These are phyloP conservation scores for Amanita rubescens DNA, from an alignment of 768 basidiomycete species.

Conservation along the genomic window DNA sequence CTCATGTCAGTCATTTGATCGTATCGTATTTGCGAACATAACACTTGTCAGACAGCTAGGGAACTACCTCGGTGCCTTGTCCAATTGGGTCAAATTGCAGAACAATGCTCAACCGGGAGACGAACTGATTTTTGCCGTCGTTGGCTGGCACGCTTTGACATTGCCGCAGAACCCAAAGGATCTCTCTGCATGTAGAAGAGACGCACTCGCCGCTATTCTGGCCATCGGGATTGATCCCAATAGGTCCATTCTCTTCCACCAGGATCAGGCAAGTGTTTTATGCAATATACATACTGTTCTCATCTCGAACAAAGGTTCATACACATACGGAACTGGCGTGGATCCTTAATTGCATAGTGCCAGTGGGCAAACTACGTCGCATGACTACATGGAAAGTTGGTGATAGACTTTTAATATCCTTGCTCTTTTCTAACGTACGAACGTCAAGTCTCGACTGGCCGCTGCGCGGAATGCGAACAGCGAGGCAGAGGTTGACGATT, in stretches of 20 bases:
- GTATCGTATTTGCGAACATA: neutral
- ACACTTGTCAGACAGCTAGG: constrained; percentile 52
- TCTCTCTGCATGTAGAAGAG: constrained; percentile 54
- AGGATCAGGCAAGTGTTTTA: constrained; percentile 65
- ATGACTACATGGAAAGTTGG: constrained; percentile 98
- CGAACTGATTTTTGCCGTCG: constrained; percentile 75
- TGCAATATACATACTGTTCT: neutral
- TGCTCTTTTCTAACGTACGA: constrained; percentile 5
- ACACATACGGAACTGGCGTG: constrained; percentile 85
- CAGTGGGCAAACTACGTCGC: constrained; percentile 71
- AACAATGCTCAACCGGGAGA: constrained; percentile 48
- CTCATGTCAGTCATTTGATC: constrained; percentile 54
- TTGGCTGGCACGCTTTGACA: constrained; percentile 92
- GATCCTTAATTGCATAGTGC: constrained; percentile 81
- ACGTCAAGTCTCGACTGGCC: constrained; percentile 61
- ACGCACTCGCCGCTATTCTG: constrained; percentile 77
- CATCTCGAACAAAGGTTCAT: constrained; percentile 48
- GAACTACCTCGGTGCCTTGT: constrained; percentile 86
- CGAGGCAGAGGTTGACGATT: constrained; percentile 76
- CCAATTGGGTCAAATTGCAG: constrained; percentile 85
- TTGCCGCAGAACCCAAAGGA: constrained; percentile 75
- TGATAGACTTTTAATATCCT: neutral
- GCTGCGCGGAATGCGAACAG: constrained; percentile 65
- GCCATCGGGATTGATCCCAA: constrained; percentile 81
- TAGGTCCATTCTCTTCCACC: constrained; percentile 71